These are phyloP conservation scores for Arthrinium phaeospermum DNA, from an alignment of 2,329 filamentous ascomycete genomes.

Conservation along the genomic window DNA sequence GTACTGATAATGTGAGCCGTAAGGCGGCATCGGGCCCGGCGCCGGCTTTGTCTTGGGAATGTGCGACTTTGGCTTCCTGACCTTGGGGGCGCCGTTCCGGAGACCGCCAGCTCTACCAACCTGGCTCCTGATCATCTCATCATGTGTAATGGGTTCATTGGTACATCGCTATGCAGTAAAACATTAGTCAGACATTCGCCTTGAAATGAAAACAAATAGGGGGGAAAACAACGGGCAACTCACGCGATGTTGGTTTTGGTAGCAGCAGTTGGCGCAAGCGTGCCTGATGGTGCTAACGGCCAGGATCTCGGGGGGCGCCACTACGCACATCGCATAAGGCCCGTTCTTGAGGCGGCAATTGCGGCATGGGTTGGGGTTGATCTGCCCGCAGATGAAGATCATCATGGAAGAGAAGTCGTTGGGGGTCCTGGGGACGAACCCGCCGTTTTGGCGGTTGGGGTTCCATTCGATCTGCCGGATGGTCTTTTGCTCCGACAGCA, in stretches of 20 bases:
- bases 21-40: background rate
- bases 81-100: slow-evolving; percentile 21
- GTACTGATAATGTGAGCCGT: background rate
- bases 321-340: slow-evolving; percentile 35
- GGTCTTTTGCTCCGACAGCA: slow-evolving; percentile 31
- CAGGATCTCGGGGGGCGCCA: slow-evolving; percentile 33
- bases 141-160: slow-evolving; percentile 33
- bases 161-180: slow-evolving; percentile 30
- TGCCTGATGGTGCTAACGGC: slow-evolving; percentile 32
- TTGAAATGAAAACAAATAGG: no score
- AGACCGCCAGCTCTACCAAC: slow-evolving; percentile 24
- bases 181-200: background rate
- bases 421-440: slow-evolving; percentile 34
- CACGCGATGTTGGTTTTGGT: slow-evolving; percentile 35
- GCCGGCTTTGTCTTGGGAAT: slow-evolving; percentile 25
- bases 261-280: slow-evolving; percentile 39
- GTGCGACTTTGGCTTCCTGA: slow-evolving; percentile 14
- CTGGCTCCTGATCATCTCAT: slow-evolving; percentile 30
- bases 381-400: slow-evolving; percentile 38
- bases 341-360: slow-evolving; percentile 36
- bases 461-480: slow-evolving; percentile 37
- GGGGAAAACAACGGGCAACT: background rate
- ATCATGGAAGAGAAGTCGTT: slow-evolving; percentile 36
- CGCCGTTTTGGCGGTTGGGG: slow-evolving; percentile 32
- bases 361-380: slow-evolving; percentile 37